These are phyloP conservation scores for Clarkia xantiana DNA, from an alignment of 345 rosid species.

Conservation along the genomic window DNA sequence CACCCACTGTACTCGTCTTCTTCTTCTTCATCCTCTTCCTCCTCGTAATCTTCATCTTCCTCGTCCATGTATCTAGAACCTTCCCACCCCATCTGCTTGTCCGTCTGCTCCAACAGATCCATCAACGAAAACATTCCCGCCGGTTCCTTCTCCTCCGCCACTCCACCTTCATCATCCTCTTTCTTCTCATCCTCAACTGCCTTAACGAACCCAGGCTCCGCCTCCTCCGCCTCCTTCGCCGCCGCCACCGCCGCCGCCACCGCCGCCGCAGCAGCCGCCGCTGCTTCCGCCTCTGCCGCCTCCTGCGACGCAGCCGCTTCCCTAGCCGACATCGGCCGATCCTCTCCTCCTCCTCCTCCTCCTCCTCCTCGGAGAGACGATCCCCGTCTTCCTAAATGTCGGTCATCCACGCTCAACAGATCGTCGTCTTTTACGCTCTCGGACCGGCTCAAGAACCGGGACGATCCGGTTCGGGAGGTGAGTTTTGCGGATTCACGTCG, in stretches of 20 bases:
- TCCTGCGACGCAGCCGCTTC: constrained; percentile 40
- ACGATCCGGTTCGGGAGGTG: constrained; percentile 7
- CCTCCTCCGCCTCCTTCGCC: constrained; percentile 4
- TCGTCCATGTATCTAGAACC: constrained; percentile 42
- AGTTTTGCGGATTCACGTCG: constrained; percentile 34
- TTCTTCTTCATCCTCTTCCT: constrained; percentile 25
- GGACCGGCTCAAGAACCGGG: constrained; percentile 11
- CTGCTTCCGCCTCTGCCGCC: constrained; percentile 17
- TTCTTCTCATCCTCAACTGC: constrained; percentile 8
- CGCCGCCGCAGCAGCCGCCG: constrained; percentile 24
- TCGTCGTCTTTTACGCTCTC: constrained; percentile 15
- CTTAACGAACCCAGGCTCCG: background rate
- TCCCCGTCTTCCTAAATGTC: too few species aligned
- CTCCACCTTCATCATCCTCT: background rate
- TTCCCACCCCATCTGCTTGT: constrained; percentile 56
- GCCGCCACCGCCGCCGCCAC: constrained; percentile 6
- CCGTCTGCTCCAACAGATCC: constrained; percentile 79
- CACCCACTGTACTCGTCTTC: constrained; percentile 18
- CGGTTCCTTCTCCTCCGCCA: constrained; percentile 11
- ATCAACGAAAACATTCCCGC: constrained; percentile 66
- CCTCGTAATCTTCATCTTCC: constrained; percentile 25
- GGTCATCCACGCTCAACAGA: constrained; percentile 3
- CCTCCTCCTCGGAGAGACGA: constrained; percentile 10
- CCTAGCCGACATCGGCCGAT: constrained; percentile 57
- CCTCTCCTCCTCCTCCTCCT: constrained; percentile 33